Evolutionary conservation across 202 grass and related monocot species (phyloP).

Genomic region (Setaria viridis): DNA sequence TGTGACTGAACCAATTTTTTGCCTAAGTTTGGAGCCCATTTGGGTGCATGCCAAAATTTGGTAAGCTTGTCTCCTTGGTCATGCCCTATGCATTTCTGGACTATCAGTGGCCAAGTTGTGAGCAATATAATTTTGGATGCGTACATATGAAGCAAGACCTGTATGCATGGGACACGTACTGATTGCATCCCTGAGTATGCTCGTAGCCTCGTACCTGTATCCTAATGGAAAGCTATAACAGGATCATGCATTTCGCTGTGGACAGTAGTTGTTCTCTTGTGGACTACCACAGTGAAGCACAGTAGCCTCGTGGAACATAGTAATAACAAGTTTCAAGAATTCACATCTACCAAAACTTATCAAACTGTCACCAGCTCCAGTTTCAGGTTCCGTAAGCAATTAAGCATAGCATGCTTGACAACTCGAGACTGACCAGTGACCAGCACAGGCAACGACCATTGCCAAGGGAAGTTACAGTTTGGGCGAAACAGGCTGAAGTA

Average conservation of each 20-base stretch:
- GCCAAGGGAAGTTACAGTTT: no score
- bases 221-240: no score
- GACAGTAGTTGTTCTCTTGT: no score
- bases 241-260: no score
- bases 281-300: no score
- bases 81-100: background rate
- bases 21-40: background rate
- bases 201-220: background rate
- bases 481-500: no score
- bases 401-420: no score
- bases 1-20: background rate
- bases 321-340: background rate
- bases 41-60: background rate
- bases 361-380: background rate
- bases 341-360: background rate
- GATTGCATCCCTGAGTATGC: slow-evolving; percentile 3
- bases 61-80: background rate
- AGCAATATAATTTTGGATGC: background rate
- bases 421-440: no score
- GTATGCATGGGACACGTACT: background rate
- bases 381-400: background rate
- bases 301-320: background rate
- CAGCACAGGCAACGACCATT: no score
- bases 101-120: background rate
- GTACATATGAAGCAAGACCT: background rate